Conservation (phyloP, 2,329 filamentous ascomycete species). For the Tolypocladium tundrense region DNA sequence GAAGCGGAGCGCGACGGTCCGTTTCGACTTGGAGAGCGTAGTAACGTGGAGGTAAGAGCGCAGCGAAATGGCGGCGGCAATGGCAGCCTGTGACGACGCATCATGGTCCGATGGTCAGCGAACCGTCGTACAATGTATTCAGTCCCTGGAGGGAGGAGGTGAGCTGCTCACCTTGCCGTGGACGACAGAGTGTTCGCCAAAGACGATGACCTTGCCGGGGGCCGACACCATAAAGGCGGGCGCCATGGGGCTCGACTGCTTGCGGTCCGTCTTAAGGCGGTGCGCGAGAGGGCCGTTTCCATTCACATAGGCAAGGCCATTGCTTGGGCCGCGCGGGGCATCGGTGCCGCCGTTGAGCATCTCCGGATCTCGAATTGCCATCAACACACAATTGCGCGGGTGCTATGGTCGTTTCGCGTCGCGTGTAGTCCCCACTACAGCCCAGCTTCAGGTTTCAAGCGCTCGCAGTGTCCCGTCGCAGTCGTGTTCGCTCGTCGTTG, state of each 20-base stretch:
- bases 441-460: neutral
- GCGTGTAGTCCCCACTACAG: neutral
- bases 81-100: conserved; percentile 53
- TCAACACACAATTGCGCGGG: neutral
- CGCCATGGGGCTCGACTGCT: conserved; percentile 57
- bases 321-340: conserved; percentile 12
- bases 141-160: neutral
- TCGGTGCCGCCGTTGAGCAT: conserved; percentile 13
- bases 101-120: neutral
- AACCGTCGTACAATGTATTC: neutral
- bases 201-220: conserved; percentile 96
- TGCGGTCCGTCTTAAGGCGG: conserved; percentile 37
- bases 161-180: conserved; percentile 65
- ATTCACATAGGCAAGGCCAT: conserved; percentile 19
- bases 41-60: conserved; percentile 96
- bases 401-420: neutral
- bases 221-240: conserved; percentile 97
- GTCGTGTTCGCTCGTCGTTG: neutral
- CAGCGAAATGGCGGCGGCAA: conserved; percentile 89
- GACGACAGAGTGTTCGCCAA: conserved; percentile 96
- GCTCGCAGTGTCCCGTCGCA: neutral
- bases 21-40: conserved; percentile 81
- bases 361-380: neutral
- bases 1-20: conserved; percentile 80
- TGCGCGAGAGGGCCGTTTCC: conserved; percentile 22